Conservation (phyloP, 2,329 filamentous ascomycete genomes). For the Diaporthe helianthi region DNA sequence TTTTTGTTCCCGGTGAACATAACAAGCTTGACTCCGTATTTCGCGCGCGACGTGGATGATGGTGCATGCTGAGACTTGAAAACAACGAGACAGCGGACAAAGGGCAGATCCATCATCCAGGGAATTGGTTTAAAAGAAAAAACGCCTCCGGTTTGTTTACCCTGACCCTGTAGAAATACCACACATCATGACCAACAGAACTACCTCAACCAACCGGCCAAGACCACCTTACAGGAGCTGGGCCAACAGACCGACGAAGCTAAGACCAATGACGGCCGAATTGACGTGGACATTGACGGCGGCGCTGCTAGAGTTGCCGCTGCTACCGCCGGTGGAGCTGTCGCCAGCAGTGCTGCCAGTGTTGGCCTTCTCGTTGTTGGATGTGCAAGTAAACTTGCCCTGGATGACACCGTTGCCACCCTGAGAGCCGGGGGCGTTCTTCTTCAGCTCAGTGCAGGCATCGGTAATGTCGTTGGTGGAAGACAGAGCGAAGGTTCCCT, state of each 20-base stretch:
- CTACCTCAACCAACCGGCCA: slow-evolving; percentile 28
- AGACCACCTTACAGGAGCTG: slow-evolving; percentile 58
- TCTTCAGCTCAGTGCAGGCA: slow-evolving; percentile 62
- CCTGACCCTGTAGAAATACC: slow-evolving; percentile 35
- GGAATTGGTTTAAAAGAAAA: slow-evolving; percentile 36
- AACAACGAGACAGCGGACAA: slow-evolving; percentile 33
- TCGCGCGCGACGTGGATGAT: slow-evolving; percentile 34
- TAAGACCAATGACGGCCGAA: slow-evolving; percentile 55
- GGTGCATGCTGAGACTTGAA: slow-evolving; percentile 34
- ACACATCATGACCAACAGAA: slow-evolving; percentile 31
- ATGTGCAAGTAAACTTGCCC: slow-evolving; percentile 58
- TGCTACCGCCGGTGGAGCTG: slow-evolving; percentile 42
- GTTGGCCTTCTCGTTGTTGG: slow-evolving; percentile 61
- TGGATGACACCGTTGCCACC: slow-evolving; percentile 52
- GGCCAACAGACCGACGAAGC: slow-evolving; percentile 54
- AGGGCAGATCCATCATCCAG: slow-evolving; percentile 35
- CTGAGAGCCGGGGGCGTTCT: slow-evolving; percentile 47
- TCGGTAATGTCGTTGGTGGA: slow-evolving; percentile 67
- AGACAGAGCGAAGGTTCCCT: slow-evolving; percentile 74
- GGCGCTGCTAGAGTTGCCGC: slow-evolving; percentile 42
- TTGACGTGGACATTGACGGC: slow-evolving; percentile 57
- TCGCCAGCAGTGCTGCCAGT: slow-evolving; percentile 49
- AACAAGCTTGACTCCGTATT: slow-evolving; percentile 37
- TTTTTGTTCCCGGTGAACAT: slow-evolving; percentile 46
- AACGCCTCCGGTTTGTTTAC: slow-evolving; percentile 37